Conservation (phyloP, 2,329 filamentous ascomycete species). For the Aspergillus intermedius region DNA sequence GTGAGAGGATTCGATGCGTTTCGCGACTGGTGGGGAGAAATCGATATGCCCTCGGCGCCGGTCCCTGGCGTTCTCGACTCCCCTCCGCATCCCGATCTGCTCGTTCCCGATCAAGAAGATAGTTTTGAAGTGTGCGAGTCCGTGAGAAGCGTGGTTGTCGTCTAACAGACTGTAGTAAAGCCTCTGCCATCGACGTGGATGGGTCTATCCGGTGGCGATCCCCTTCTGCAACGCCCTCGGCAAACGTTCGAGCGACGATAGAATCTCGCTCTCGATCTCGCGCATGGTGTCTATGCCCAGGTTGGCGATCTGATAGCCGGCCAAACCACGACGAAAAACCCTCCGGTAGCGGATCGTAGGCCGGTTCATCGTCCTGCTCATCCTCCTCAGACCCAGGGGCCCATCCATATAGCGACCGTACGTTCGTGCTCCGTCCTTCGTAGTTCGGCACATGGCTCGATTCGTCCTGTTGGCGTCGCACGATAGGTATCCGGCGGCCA, state of each 20-base stretch:
- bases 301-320: slow-evolving; percentile 20
- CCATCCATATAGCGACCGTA: slow-evolving; percentile 56
- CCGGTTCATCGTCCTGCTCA: slow-evolving; percentile 20
- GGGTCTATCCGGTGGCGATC: slow-evolving; percentile 16
- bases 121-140: slow-evolving; percentile 34
- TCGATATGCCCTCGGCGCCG: slow-evolving; percentile 24
- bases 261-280: slow-evolving; percentile 5
- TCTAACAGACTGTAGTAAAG: slow-evolving; percentile 36
- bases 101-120: slow-evolving; percentile 30
- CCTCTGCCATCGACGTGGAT: slow-evolving; percentile 29
- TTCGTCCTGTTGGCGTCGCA: slow-evolving; percentile 35
- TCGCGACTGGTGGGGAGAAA: slow-evolving; percentile 27
- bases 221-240: slow-evolving; percentile 19
- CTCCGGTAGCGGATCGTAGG: slow-evolving; percentile 24
- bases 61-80: slow-evolving; percentile 12
- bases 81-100: slow-evolving; percentile 20
- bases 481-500: slow-evolving; percentile 37
- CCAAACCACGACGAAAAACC: slow-evolving; percentile 20
- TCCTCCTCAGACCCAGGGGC: slow-evolving; percentile 44
- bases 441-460: slow-evolving; percentile 46
- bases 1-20: slow-evolving; percentile 22
- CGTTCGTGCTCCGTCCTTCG: slow-evolving; percentile 47
- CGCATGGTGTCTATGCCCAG: slow-evolving; percentile 16
- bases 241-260: slow-evolving; percentile 11
- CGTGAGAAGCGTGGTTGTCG: slow-evolving; percentile 34